A percentile compares a stretch with the other conserved stretches of the same genome.
Evolutionary conservation across 2,329 filamentous ascomycete genomes (phyloP).

Genomic region (Aureobasidium sp.): DNA sequence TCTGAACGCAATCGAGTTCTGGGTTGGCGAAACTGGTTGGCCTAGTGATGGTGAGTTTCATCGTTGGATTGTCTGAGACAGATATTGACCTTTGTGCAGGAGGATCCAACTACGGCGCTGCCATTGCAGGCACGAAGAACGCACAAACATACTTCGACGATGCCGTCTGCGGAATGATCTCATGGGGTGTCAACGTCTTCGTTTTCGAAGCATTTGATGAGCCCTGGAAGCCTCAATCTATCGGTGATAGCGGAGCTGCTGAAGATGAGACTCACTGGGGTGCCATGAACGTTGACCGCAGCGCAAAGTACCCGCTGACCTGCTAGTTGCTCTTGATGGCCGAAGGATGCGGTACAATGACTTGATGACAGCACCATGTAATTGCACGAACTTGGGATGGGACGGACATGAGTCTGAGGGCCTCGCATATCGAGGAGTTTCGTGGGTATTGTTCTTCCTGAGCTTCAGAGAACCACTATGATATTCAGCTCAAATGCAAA

Average conservation of each 20-base stretch:
- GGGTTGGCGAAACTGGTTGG: slow-evolving; percentile 63
- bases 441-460: slow-evolving; percentile 1
- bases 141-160: slow-evolving; percentile 53
- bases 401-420: background rate
- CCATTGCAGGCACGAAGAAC: slow-evolving; percentile 51
- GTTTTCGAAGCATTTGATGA: slow-evolving; percentile 69
- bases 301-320: slow-evolving; percentile 45
- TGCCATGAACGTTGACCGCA: slow-evolving; percentile 52
- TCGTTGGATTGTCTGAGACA: background rate
- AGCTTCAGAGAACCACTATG: background rate
- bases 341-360: background rate
- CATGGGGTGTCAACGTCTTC: slow-evolving; percentile 60
- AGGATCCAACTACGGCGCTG: slow-evolving; percentile 53
- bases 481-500: slow-evolving; percentile 8
- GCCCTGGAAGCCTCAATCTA: slow-evolving; percentile 55
- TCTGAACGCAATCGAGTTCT: slow-evolving; percentile 50
- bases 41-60: slow-evolving; percentile 38
- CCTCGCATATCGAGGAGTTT: background rate
- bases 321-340: slow-evolving; percentile 26
- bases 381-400: background rate
- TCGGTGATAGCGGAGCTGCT: slow-evolving; percentile 53
- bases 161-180: slow-evolving; percentile 54
- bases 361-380: background rate
- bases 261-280: slow-evolving; percentile 63
- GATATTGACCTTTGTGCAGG: slow-evolving; percentile 18